Conservation (phyloP, 202 grass and related monocot species). For the Carex arenaria region DNA sequence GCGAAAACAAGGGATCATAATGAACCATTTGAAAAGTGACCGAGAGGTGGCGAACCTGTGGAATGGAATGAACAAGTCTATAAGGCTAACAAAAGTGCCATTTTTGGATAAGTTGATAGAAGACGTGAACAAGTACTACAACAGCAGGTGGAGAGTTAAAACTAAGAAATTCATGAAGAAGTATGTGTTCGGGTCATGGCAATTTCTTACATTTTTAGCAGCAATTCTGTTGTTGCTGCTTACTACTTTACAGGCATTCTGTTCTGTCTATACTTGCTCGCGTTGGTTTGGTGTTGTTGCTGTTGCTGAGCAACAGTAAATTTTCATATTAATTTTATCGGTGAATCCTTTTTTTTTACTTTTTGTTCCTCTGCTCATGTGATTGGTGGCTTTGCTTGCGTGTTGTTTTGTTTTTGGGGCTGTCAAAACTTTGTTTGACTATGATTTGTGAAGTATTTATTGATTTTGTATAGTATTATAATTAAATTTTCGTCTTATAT, state of each 20-base stretch:
- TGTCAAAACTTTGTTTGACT: background rate
- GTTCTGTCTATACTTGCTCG: slow-evolving; percentile 71
- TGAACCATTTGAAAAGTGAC: slow-evolving; percentile 77
- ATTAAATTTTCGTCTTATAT: background rate
- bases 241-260: slow-evolving; percentile 69
- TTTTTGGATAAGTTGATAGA: slow-evolving; percentile 49
- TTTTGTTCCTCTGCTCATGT: background rate
- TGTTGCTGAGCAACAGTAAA: slow-evolving; percentile 11
- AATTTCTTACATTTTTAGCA: slow-evolving; percentile 68
- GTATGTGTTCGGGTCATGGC: slow-evolving; percentile 74
- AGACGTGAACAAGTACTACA: slow-evolving; percentile 59
- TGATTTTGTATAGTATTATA: background rate
- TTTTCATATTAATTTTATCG: background rate
- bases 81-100: slow-evolving; percentile 53
- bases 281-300: slow-evolving; percentile 59
- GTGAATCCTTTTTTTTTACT: background rate
- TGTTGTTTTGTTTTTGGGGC: background rate
- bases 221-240: slow-evolving; percentile 56
- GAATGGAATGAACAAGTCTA: slow-evolving; percentile 64
- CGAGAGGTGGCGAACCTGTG: slow-evolving; percentile 43
- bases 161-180: slow-evolving; percentile 55
- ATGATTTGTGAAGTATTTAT: background rate
- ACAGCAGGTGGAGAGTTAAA: slow-evolving; percentile 49
- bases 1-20: slow-evolving; percentile 44
- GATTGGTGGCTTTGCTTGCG: background rate